Evolutionary conservation across 2,329 filamentous ascomycete species (phyloP).

Genomic region (Penicillium sp.): DNA sequence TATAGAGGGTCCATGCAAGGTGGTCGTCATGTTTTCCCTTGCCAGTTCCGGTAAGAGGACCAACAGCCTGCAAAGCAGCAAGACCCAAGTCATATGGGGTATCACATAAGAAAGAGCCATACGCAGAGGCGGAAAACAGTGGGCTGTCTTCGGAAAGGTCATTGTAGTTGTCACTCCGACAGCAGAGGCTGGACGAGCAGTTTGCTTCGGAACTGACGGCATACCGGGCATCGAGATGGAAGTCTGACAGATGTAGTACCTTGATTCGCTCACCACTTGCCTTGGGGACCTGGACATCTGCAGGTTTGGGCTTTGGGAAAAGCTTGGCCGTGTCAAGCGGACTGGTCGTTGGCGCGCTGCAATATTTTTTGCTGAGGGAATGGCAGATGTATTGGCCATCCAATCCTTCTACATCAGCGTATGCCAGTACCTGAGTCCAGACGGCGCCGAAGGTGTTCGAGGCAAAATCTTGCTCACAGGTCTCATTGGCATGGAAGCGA

Average conservation of each 20-base stretch:
- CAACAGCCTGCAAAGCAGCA: conserved; percentile 56
- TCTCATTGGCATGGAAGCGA: conserved; percentile 45
- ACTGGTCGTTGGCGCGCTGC: conserved; percentile 45
- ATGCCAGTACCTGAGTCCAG: conserved; percentile 57
- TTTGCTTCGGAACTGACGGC: conserved; percentile 53
- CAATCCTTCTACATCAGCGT: conserved; percentile 52
- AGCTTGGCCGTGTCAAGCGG: conserved; percentile 45
- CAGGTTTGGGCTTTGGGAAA: conserved; percentile 57
- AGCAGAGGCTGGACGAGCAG: conserved; percentile 53
- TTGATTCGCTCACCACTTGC: conserved; percentile 55
- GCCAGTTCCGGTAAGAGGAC: conserved; percentile 55
- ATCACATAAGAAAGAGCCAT: conserved; percentile 57
- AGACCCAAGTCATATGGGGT: conserved; percentile 58
- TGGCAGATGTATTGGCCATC: conserved; percentile 60
- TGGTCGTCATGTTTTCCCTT: conserved; percentile 40
- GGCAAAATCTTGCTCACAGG: conserved; percentile 50
- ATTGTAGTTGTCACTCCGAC: conserved; percentile 46
- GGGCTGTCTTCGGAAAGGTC: conserved; percentile 33
- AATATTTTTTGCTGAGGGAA: conserved; percentile 49
- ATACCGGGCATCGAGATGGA: conserved; percentile 57
- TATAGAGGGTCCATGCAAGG: conserved; percentile 56
- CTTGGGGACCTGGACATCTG: conserved; percentile 42
- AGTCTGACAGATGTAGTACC: conserved; percentile 56
- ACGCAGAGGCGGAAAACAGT: conserved; percentile 51
- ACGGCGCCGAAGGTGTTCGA: conserved; percentile 52